Evolutionary conservation across 306 rosid species (phyloP).

Genomic region (Lathyrus aphaca): DNA sequence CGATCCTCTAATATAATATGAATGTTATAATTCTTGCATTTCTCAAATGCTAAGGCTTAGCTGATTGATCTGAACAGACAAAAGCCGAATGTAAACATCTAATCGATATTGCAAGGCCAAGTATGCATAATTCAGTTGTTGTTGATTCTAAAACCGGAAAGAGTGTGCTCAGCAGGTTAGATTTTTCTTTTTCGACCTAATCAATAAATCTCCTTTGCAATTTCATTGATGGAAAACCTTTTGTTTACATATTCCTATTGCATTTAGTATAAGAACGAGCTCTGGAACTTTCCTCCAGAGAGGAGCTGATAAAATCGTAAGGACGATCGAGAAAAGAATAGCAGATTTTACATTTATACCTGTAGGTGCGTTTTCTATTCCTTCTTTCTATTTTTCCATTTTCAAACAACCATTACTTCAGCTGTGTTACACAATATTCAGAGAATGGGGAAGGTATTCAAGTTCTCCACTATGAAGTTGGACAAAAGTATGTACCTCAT

Average conservation of each 20-base stretch:
- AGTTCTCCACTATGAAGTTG: conserved; percentile 93
- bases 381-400: conserved; percentile 20
- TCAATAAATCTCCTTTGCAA: background rate
- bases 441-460: conserved; percentile 95
- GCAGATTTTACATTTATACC: conserved; percentile 88
- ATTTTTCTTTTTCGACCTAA: background rate
- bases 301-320: conserved; percentile 75
- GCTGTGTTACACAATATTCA: conserved; percentile 41
- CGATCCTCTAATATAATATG: background rate
- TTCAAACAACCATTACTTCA: conserved; percentile 35
- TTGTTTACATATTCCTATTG: conserved; percentile 10
- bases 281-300: conserved; percentile 78
- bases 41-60: conserved; percentile 34
- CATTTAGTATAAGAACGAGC: conserved; percentile 78
- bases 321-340: conserved; percentile 77
- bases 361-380: conserved; percentile 54
- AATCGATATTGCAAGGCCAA: conserved; percentile 73
- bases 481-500: conserved; percentile 92
- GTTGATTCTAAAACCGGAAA: conserved; percentile 80
- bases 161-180: conserved; percentile 84
- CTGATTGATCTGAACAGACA: conserved; percentile 58
- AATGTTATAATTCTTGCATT: conserved; percentile 5
- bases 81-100: conserved; percentile 84
- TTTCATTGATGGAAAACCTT: background rate
- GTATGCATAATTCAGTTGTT: conserved; percentile 71